phyloP scores from a whole-genome alignment of 495 filamentous ascomycete genomes.

The Neurospora discreta region DNA sequence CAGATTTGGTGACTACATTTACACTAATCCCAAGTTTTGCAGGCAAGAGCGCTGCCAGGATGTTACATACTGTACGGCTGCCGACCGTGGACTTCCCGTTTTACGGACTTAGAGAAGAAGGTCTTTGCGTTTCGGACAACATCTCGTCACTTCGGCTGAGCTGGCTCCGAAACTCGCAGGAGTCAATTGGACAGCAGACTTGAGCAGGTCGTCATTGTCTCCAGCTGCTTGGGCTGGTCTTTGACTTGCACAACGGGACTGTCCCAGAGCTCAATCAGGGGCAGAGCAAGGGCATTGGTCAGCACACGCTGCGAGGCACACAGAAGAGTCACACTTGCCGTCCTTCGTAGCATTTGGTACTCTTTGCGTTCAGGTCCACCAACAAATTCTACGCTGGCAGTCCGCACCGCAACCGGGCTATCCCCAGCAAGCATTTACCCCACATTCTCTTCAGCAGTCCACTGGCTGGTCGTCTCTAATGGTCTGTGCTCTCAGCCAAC shows the following conservation, averaged over 20 bases:
- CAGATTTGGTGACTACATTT: neutral
- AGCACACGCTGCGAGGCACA: neutral
- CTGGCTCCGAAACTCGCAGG: neutral
- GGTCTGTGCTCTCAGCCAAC: neutral
- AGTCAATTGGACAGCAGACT: too few relatives aligned
- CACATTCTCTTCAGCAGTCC: neutral
- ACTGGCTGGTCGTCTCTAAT: neutral
- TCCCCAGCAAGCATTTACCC: neutral
- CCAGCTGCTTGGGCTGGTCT: neutral
- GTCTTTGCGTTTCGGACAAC: neutral
- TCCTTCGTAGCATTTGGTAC: neutral
- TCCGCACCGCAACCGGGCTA: neutral
- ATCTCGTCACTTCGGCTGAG: neutral
- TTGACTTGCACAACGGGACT: neutral
- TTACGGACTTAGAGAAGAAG: neutral
- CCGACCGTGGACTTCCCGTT: neutral
- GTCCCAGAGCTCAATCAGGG: neutral
- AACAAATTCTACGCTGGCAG: neutral
- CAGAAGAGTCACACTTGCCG: neutral
- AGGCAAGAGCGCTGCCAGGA: neutral
- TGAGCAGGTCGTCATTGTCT: neutral
- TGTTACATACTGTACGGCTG: neutral
- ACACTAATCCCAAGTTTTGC: neutral
- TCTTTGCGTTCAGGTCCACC: neutral
- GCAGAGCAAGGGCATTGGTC: neutral